Conservation (phyloP, 2,329 filamentous ascomycete genomes). For the Pseudogymnoascus sp. region DNA sequence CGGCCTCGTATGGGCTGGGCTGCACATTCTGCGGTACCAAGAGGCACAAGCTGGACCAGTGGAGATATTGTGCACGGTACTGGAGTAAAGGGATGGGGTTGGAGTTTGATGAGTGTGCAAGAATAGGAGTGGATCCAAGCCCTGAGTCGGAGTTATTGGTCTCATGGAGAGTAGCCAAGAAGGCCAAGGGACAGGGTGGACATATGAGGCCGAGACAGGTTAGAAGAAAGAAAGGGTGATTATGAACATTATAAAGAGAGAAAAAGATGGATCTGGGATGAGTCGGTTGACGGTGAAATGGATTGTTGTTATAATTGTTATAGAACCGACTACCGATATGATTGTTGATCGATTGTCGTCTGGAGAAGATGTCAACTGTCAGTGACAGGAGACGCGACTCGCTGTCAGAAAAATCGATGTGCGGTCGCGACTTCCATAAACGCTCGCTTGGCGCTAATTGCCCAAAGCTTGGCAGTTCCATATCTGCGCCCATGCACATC, state of each 20-base stretch:
- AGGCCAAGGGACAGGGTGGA: background rate
- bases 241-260: background rate
- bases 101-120: background rate
- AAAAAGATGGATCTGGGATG: background rate
- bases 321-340: background rate
- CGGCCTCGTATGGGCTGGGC: background rate
- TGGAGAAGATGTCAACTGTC: background rate
- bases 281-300: background rate
- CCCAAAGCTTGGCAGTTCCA: background rate
- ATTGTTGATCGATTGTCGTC: background rate
- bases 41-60: background rate
- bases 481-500: background rate
- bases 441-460: conserved; percentile 5
- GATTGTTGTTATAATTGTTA: background rate
- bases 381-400: background rate
- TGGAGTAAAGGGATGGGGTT: background rate
- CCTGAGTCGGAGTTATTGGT: background rate
- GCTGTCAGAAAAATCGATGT: background rate
- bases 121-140: background rate
- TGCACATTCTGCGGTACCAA: background rate
- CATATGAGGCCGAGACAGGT: background rate
- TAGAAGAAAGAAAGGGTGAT: background rate
- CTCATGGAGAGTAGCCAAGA: background rate
- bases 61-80: background rate
- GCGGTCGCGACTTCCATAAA: background rate